These are phyloP conservation scores for Volutella citrinella DNA, from an alignment of 2,329 filamentous ascomycete genomes.

Conservation along the genomic window DNA sequence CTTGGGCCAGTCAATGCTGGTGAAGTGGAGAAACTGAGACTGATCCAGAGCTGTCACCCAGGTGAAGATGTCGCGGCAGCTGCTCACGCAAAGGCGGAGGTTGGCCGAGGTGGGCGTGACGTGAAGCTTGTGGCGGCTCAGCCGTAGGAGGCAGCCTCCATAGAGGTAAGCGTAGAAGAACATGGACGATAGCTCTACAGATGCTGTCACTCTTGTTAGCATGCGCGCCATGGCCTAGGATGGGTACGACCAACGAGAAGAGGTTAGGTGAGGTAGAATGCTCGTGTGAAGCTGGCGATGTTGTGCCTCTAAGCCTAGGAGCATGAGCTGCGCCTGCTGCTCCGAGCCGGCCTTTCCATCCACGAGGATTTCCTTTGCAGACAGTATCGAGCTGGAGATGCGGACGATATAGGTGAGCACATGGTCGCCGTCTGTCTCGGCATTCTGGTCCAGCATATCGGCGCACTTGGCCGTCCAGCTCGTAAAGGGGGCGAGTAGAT, in stretches of 20 bases:
- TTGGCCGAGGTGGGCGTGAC: slow-evolving; percentile 16
- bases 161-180: slow-evolving; percentile 39
- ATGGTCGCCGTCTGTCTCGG: slow-evolving; percentile 36
- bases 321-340: slow-evolving; percentile 42
- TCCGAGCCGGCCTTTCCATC: slow-evolving; percentile 27
- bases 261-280: slow-evolving; percentile 34
- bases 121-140: slow-evolving; percentile 10
- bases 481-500: slow-evolving; percentile 33
- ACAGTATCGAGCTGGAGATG: slow-evolving; percentile 37
- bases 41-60: slow-evolving; percentile 28
- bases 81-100: slow-evolving; percentile 20
- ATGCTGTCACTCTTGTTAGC: slow-evolving; percentile 19
- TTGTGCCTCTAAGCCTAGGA: slow-evolving; percentile 47
- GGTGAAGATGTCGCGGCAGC: slow-evolving; percentile 32
- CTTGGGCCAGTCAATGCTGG: slow-evolving; percentile 40
- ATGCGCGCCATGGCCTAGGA: slow-evolving; percentile 3
- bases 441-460: slow-evolving; percentile 38
- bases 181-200: slow-evolving; percentile 30
- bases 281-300: slow-evolving; percentile 36
- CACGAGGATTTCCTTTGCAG: slow-evolving; percentile 33
- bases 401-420: slow-evolving; percentile 43
- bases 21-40: slow-evolving; percentile 34
- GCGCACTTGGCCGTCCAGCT: slow-evolving; percentile 44
- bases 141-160: slow-evolving; percentile 34
- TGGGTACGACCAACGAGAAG: slow-evolving; percentile 11